Conservation (phyloP, 306 rosid genomes). For the Comarum palustre region DNA sequence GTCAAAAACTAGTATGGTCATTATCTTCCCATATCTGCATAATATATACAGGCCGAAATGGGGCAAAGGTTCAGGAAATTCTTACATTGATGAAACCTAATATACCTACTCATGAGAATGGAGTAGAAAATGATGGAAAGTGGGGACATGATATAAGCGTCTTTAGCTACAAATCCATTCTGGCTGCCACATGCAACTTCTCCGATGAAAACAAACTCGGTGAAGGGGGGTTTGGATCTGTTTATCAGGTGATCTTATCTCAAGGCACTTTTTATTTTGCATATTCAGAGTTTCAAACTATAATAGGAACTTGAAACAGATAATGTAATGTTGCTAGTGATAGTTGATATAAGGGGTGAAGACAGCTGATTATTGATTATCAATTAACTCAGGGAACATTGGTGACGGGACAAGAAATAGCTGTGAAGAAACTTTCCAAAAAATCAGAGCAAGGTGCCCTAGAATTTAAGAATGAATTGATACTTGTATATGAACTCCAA, state of each 20-base stretch:
- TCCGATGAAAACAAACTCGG: conserved; percentile 12
- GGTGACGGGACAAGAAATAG: conserved; percentile 25
- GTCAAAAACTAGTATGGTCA: too few species aligned
- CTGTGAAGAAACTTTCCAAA: conserved; percentile 34
- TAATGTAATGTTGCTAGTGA: neutral
- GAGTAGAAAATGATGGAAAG: conserved; percentile 11
- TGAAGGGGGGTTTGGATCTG: conserved; percentile 13
- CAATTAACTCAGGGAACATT: conserved; percentile 23
- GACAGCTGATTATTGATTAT: neutral
- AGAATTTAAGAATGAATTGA: conserved; percentile 10
- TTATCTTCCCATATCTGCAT: neutral
- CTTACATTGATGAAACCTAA: neutral
- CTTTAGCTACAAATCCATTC: conserved; percentile 21
- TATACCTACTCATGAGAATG: neutral
- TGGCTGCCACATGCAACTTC: neutral
- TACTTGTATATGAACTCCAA: conserved; percentile 12
- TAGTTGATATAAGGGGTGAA: neutral
- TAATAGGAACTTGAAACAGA: neutral
- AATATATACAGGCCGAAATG: neutral
- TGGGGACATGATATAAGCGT: conserved; percentile 13
- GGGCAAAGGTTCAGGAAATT: neutral
- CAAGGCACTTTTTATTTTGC: neutral
- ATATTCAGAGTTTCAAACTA: too few species aligned
- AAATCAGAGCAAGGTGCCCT: conserved; percentile 11
- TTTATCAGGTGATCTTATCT: conserved; percentile 1